Evolutionary conservation across 352 stramenopile genomes (phyloP).

Genomic region (Globisporangium barbulae): DNA sequence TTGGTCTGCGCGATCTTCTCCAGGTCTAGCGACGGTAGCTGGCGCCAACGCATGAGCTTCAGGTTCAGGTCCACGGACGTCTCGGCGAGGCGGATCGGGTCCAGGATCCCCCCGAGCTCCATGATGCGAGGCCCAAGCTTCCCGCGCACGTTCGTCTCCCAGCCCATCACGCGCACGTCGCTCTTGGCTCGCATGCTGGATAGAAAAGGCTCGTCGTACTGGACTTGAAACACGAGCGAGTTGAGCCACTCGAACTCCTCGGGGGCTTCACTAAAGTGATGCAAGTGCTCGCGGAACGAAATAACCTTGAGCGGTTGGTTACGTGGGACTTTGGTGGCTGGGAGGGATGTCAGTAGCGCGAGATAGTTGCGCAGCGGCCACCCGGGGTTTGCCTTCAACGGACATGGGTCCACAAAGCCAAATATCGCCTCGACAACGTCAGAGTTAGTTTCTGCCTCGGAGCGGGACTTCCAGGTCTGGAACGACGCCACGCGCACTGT

Average conservation of each 20-base stretch:
- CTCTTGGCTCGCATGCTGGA: slow-evolving; percentile 24
- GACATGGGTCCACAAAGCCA: slow-evolving; percentile 87
- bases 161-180: slow-evolving; percentile 50
- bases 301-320: slow-evolving; percentile 42
- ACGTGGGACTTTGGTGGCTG: slow-evolving; percentile 27
- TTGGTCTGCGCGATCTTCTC: slow-evolving; percentile 88
- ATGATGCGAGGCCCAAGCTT: slow-evolving; percentile 76
- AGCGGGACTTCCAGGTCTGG: slow-evolving; percentile 23
- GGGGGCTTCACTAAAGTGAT: slow-evolving; percentile 36
- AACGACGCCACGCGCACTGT: slow-evolving; percentile 30
- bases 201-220: slow-evolving; percentile 33
- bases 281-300: slow-evolving; percentile 72
- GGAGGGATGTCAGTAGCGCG: slow-evolving; percentile 44
- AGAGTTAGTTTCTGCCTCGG: not conserved
- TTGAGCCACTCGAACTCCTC: slow-evolving; percentile 49
- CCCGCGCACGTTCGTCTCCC: slow-evolving; percentile 70
- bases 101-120: slow-evolving; percentile 66
- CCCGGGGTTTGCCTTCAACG: slow-evolving; percentile 66
- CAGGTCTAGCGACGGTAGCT: slow-evolving; percentile 93
- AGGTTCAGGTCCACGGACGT: slow-evolving; percentile 98
- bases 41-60: slow-evolving; percentile 98
- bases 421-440: slow-evolving; percentile 51
- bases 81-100: slow-evolving; percentile 89
- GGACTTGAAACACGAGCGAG: slow-evolving; percentile 60
- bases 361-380: slow-evolving; percentile 91